Conservation (phyloP, 169 alveolate genomes). For the Cryptosporidium bovis region DNA sequence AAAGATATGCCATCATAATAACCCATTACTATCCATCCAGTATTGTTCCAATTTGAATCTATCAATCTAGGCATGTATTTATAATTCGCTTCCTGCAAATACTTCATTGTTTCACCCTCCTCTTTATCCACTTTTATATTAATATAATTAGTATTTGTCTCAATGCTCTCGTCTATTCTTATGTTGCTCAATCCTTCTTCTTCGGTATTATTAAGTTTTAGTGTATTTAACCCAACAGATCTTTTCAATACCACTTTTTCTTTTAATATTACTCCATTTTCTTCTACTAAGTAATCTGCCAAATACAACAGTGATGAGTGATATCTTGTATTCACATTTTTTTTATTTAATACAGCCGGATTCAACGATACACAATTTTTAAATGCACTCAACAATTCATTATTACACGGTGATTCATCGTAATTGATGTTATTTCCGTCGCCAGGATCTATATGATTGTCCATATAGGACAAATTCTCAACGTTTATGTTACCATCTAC, state of each 20-base stretch:
- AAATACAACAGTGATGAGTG: conserved; percentile 51
- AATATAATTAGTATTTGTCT: background rate
- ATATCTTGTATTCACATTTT: background rate
- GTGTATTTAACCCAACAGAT: conserved; percentile 8
- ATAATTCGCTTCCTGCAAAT: conserved; percentile 13
- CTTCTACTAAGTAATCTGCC: conserved; percentile 3
- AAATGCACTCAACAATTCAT: conserved; percentile 8
- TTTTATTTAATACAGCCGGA: background rate
- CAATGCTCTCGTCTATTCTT: background rate
- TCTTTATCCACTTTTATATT: conserved; percentile 2
- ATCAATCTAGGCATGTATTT: conserved; percentile 55
- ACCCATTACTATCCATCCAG: conserved; percentile 68
- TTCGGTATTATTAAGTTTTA: background rate
- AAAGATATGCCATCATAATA: conserved; percentile 61
- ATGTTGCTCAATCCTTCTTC: conserved; percentile 6
- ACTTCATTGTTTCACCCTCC: conserved; percentile 48
- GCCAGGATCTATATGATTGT: background rate
- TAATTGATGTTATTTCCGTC: background rate
- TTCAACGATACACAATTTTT: conserved; percentile 46
- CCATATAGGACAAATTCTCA: background rate
- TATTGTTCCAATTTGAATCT: conserved; percentile 51
- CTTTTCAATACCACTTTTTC: conserved; percentile 25
- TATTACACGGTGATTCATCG: conserved; percentile 32
- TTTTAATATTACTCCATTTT: background rate
- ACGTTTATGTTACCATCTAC: too few relatives aligned